Conservation (phyloP, 2,329 filamentous ascomycete genomes). For the Hypoxylon sp. region DNA sequence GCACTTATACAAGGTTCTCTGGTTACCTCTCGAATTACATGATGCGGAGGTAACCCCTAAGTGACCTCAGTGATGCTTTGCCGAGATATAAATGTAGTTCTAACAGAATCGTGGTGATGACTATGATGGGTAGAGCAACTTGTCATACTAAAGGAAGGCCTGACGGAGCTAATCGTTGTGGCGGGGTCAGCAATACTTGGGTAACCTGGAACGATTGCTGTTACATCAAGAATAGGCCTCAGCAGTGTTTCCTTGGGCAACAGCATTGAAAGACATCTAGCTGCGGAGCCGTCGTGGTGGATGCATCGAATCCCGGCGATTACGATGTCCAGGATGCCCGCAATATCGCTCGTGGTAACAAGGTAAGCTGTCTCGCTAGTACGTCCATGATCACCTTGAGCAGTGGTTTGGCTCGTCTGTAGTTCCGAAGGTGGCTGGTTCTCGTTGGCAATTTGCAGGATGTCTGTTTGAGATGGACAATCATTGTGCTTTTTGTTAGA, state of each 20-base stretch:
- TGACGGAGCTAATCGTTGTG: conserved; percentile 52
- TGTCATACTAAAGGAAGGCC: conserved; percentile 48
- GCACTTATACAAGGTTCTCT: conserved; percentile 9
- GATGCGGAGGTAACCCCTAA: conserved; percentile 47
- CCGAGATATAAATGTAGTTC: conserved; percentile 52
- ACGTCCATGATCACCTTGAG: neutral
- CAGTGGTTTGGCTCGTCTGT: conserved; percentile 5
- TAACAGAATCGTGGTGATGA: conserved; percentile 20
- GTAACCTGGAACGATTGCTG: conserved; percentile 46
- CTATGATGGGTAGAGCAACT: conserved; percentile 15
- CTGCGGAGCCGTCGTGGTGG: conserved; percentile 32
- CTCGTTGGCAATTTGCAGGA: conserved; percentile 12
- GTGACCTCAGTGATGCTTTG: conserved; percentile 55
- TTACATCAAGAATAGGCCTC: conserved; percentile 42
- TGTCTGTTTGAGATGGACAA: conserved; percentile 17
- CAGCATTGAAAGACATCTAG: conserved; percentile 46
- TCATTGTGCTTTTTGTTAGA: conserved; percentile 43
- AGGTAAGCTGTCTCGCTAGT: conserved; percentile 41
- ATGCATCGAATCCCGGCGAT: conserved; percentile 47
- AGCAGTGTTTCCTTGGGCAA: conserved; percentile 38
- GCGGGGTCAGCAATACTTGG: conserved; percentile 50
- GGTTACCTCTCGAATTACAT: conserved; percentile 10
- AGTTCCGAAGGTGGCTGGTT: conserved; percentile 24
- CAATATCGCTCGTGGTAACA: conserved; percentile 50
- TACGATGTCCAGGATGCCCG: conserved; percentile 53